Base-by-base conservation (phyloP, 768 basidiomycete genomes). In the Pholiota conissans region DNA sequence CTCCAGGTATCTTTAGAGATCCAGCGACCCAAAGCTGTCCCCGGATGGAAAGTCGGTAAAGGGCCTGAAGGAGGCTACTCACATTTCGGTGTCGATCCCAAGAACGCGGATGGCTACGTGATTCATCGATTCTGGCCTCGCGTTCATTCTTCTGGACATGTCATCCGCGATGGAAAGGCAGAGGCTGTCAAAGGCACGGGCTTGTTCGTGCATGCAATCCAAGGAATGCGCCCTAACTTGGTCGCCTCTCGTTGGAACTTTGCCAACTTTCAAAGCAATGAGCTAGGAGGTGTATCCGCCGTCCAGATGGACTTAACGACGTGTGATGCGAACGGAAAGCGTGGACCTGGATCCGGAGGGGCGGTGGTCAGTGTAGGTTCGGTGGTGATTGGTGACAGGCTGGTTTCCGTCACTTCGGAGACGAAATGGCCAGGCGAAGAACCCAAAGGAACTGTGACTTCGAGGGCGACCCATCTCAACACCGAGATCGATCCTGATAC, bases 291-390 rank as follows among this genome's bases (percentile, higher is more conserved):
- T 7, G 88, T 93, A 7, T 86, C 93, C 52, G 93, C 93, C 9
- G 78, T 97, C 34, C 90, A 92, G 76, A 98, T 98, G 96, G 97
- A 98, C 70, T 93, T 97, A 64, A 93, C 85, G 61, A 98, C 96
- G 2, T 84, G 82, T 1, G 82, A 89, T 48, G 76, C 80, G 16
- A 84, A 96, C 69, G 96, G 96, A 5, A 85, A 83, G 61, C 82
- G 85, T 58, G 93, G 93, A 16, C 60, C 83, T 5, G 91, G 90
- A 18, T 91, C 91, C 2, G 95, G 95, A 2, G 85, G 87, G 35
- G 91, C 89, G n/a, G 79, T 77, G 45, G 87, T 93, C 60, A 98
- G 91, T 71, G 73, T 99, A 27, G 97, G 97, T 22, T 85, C 85
- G 29, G 69, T 97, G 56, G 93, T 95, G 18, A 77, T 93, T 22